Base-by-base conservation (phyloP, 148 eudicot genomes). In the Spergularia marina region DNA sequence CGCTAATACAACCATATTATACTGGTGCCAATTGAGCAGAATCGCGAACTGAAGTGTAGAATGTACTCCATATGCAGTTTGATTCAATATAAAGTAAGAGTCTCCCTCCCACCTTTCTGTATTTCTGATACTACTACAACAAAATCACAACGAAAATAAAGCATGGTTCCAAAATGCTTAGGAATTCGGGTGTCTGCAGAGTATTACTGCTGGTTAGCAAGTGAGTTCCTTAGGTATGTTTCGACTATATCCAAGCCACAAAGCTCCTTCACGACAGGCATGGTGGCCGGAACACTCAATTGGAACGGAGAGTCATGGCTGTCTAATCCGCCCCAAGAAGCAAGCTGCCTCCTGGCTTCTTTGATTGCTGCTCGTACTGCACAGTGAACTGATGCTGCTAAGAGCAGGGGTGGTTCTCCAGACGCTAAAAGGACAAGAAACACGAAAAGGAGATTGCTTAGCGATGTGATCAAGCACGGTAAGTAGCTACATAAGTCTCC, bases 361-460 rank as follows among this genome's bases (percentile, higher is more conserved):
- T 79, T 85, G 67, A 91, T 81, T 58, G 97, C 98, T 64, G 98
- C 97, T 79, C 93, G 82, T 3, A 91, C 83, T n/a, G 98, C 98
- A 77, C 95, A 91, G 77, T 94, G 97, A 72, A 90, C 95, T 12
- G 98, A 88, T 59, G 82, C 86, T 49, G 98, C 98, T 78, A 94
- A 73, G 51, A 94, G 87, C 78, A 94, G 70, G 14, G 97, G 98
- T 49, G 97, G 97, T 79, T 94, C 98, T 15, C 98, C 98, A 21
- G 98, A 94, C 67, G 97, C 98, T 94, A 88, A 87, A 80, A 39
- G 14, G 47, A 63, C 20, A 34, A 20, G 10, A 76, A 65, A 66
- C 10, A 23, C 10, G 64, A 20, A 12, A 5, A 52, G 34, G 10
- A 12, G 20, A 57, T 60, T 25, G 14, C 66, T 25, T 40, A 20